These are phyloP conservation scores for Phascolomyces articulosus DNA, from an alignment of 371 early-diverging fungal species.

Conservation along the genomic window DNA sequence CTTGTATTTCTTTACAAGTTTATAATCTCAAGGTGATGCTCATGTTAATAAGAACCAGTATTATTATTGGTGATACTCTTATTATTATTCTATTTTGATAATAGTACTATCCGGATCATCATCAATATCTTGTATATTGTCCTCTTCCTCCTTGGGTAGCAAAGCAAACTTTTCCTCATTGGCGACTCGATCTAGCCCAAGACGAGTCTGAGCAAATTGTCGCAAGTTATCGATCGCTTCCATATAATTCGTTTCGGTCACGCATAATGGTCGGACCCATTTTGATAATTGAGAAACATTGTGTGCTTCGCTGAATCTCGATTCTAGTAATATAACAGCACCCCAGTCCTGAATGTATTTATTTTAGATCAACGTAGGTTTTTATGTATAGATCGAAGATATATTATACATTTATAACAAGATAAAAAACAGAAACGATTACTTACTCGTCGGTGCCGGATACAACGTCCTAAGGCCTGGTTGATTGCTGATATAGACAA, in stretches of 20 bases:
- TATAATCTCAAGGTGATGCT: too few relatives aligned
- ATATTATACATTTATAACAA: too few relatives aligned
- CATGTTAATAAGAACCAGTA: too few relatives aligned
- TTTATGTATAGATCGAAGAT: too few relatives aligned
- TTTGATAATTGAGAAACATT: conserved; percentile 62
- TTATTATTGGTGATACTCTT: too few relatives aligned
- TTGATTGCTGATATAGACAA: conserved; percentile 71
- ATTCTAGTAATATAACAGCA: conserved; percentile 70
- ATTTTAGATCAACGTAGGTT: too few relatives aligned
- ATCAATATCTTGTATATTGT: too few relatives aligned
- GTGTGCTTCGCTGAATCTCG: conserved; percentile 45
- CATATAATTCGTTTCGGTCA: conserved; percentile 28
- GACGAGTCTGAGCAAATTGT: conserved; percentile 1
- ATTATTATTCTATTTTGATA: too few relatives aligned
- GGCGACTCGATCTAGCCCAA: background rate
- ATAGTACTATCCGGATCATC: too few relatives aligned
- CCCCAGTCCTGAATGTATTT: conserved; percentile 60
- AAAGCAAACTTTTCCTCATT: background rate
- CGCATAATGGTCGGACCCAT: conserved; percentile 64
- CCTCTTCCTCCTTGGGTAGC: too few relatives aligned
- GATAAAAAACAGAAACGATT: conserved; percentile 1
- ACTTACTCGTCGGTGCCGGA: conserved; percentile 84
- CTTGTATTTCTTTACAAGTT: too few relatives aligned
- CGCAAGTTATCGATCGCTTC: conserved; percentile 33
- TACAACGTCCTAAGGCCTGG: conserved; percentile 94